A percentile compares a stretch with the other conserved stretches of the same genome.
phyloP scores from a whole-genome alignment of 2,329 filamentous ascomycete genomes.

The Apiospora malaysiana region DNA sequence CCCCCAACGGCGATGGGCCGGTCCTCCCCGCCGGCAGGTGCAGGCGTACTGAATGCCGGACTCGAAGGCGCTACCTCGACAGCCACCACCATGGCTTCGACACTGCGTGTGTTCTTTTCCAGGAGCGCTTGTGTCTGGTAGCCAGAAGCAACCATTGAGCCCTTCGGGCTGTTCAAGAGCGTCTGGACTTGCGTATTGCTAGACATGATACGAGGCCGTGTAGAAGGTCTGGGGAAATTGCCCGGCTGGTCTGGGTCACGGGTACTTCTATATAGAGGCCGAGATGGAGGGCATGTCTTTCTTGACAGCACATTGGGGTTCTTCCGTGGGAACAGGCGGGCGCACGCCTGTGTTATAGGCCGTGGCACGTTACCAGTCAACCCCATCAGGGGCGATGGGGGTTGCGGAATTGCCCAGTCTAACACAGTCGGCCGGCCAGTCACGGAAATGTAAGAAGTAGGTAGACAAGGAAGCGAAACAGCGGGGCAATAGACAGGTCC shows the following conservation, averaged over 20 bases:
- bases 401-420: not conserved
- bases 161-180: not conserved
- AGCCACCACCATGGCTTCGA: not conserved
- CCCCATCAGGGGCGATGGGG: slow-evolving; percentile 1
- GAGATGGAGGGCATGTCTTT: not conserved
- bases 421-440: not conserved
- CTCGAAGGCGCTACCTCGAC: not conserved
- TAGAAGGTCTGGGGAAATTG: not conserved
- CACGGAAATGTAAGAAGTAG: not conserved
- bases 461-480: not conserved
- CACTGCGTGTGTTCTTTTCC: not conserved
- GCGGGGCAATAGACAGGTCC: slow-evolving; percentile 12
- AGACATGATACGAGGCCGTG: not conserved
- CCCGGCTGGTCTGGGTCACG: not conserved
- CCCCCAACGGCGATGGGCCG: slow-evolving; percentile 9
- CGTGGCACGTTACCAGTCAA: slow-evolving; percentile 5
- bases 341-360: not conserved
- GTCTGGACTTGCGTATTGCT: not conserved
- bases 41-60: not conserved
- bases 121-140: not conserved
- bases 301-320: not conserved
- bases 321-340: not conserved
- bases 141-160: not conserved
- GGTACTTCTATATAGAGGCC: not conserved
- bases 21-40: not conserved